Evolutionary conservation across 495 filamentous ascomycete genomes (phyloP), one percentile per base, ranked within the genome.

Genomic region (Barbatosphaeria neglecta): DNA sequence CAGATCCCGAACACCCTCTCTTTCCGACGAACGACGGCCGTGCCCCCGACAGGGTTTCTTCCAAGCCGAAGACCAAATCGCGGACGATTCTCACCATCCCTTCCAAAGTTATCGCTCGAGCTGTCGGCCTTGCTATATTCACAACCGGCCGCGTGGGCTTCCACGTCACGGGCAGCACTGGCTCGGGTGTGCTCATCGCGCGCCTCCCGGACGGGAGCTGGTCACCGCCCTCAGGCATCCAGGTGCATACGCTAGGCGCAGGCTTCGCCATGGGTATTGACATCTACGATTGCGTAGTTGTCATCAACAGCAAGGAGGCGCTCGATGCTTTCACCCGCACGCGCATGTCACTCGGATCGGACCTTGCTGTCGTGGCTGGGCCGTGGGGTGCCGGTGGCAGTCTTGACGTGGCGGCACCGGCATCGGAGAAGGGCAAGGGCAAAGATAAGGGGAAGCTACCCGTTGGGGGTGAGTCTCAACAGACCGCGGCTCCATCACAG

Each of bases 251-350:
- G 4, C 75, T 83, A 0, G 86, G 82, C 3, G 70, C 86, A 4
- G 86, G 85, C 0, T 88, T 90, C 57, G 71, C 88, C 27, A 78
- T 84, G 3, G 86, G 86, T 7, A 77, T 88, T 9, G 86, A 90
- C 53, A 86, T 88, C 50, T 90, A 88, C 65, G 86, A 90, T 58
- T 87, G 84, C 49, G 85, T 90, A 6, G 71, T 90, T 0, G 81
- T 90, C 13, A 86, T 90, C 60, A 90, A 90, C 65, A 81, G 78
- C 3, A 68, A 73, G 22, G 72, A 84, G 53, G 86, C 86, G 0
- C 61, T 90, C 27, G 76, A 84, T 24, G 78, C 81, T 0, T 89
- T 90, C 63, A 84, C 78, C 43, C 79, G 75, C 43, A 63, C 84
- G 17, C 79, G 86, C 7, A 80, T 81, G 56, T 87, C 84, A 2